Evolutionary conservation across 148 eudicot species (phyloP), one percentile per base, ranked within the genome.

Genomic region (Cornus kousa): DNA sequence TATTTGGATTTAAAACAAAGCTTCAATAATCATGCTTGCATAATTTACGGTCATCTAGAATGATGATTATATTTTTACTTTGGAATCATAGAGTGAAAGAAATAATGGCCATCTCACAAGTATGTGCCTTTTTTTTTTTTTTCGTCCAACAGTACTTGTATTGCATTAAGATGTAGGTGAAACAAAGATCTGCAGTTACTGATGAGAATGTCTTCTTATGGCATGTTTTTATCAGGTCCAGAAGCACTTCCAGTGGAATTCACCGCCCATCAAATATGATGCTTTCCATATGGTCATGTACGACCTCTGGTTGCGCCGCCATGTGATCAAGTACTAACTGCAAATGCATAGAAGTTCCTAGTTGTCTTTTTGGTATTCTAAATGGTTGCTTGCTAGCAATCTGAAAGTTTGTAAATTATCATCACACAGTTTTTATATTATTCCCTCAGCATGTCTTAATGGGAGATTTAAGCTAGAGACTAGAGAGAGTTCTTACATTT

Each of bases 231-330:
- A 66, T 64, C 85, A 90, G 93, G 84, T 86, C 39, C 93, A 90
- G 80, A 88, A 86, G 89, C 88, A 88, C 82, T 88, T 90, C 77
- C 90, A 85, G 74, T 88, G 93, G 91, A 90, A 90, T 73, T 74
- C 88, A 24, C 93, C 93, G 60, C 88, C 93, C 67, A 73, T 85
- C 70, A 86, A 83, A 73, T 74, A 86, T 73, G 91, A 90, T 78
- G 93, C 93, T 65, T 90, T 90, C 80, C 93, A 90, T 86, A 88
- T 85, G 93, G 85, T 86, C 62, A 86, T 90, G 91, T 88, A 90
- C 68, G 91, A 90, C 81, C 93, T 90, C 40, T 90, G 93, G 93
- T 75, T 86, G 71, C 85, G 93, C 69, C 93, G 82, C 74, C 93
- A 83, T 70, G 90, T 90, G 40, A 80, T 90, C 83, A 90, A 85